Base-by-base conservation (phyloP, 495 filamentous ascomycete species). In the Immersiella caudata region DNA sequence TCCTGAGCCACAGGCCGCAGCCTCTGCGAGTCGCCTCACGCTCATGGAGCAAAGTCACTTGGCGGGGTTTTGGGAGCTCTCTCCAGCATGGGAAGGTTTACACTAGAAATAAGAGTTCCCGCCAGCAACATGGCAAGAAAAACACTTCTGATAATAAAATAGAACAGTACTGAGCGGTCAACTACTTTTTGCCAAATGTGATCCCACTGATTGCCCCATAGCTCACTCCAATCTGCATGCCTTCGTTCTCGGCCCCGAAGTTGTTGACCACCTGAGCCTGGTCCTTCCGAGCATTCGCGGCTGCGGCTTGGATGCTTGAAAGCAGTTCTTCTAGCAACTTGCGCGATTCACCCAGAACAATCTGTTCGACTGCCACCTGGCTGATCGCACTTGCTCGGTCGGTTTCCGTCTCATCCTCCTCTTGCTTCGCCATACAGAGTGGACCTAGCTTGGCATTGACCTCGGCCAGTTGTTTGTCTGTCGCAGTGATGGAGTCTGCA, bases 341-440 rank as follows among this genome's bases (percentile, higher is more conserved):
- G 59, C 68, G 72, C 49, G 73, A 79, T 27, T 67, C 71, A 63
- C 55, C 58, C 62, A 78, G 51, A 20, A 61, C 72, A 56, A 54
- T 69, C 64, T 72, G 66, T 65, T 76, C 76, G 62, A 74, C 70
- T 68, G 72, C 70, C 67, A 79, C 62, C 72, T 79, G 74, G 46
- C 62, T 67, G 36, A 70, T 70, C 68, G 69, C 71, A 54, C 75
- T 64, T 65, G 66, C 36, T 69, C 72, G 71, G 56, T 73, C 74
- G 62, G 74, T 71, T 60, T 69, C 66, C 62, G 66, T 68, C 60
- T 69, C 69, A 35, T 73, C 71, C 16, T 73, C 60, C 36, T 74
- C 70, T 64, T 57, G 58, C 61, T 69, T 60, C 20, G 68, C 73
- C 54, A 79, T 70, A 65, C 66, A 61, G 40, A 78, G 62, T 35